phyloP scores from a whole-genome alignment of 345 rosid genomes.

The Citrus sp. region DNA sequence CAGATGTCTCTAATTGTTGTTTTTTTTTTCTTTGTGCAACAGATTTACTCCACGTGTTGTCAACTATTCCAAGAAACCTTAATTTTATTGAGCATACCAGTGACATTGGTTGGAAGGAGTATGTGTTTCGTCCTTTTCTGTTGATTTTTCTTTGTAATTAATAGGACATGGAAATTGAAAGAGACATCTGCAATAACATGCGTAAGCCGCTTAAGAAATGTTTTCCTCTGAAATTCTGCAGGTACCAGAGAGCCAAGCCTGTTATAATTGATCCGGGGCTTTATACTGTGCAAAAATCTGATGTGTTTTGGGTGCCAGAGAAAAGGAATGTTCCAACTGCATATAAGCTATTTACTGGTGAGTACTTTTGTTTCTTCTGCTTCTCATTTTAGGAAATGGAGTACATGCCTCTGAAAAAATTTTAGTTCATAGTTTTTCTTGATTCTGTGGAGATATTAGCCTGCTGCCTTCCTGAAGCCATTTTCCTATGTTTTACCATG shows the following conservation, averaged over 20 bases:
- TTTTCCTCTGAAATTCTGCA: slow-evolving; percentile 19
- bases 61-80: slow-evolving; percentile 53
- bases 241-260: slow-evolving; percentile 67
- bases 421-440: not conserved
- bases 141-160: not conserved
- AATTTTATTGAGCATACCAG: slow-evolving; percentile 88
- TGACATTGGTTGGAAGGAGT: slow-evolving; percentile 93
- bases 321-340: slow-evolving; percentile 54
- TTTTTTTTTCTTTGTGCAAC: slow-evolving; percentile 13
- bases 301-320: slow-evolving; percentile 61
- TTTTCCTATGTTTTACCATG: not conserved
- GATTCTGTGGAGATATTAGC: not conserved
- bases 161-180: not conserved
- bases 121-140: slow-evolving; percentile 19
- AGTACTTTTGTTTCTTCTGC: slow-evolving; percentile 3
- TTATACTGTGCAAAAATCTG: slow-evolving; percentile 49
- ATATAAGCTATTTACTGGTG: slow-evolving; percentile 63
- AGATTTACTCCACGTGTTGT: slow-evolving; percentile 68
- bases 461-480: not conserved
- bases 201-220: slow-evolving; percentile 9
- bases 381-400: not conserved
- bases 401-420: not conserved
- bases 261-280: slow-evolving; percentile 71
- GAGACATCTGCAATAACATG: not conserved
- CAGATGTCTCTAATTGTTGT: not conserved